Evolutionary conservation across 2,329 filamentous ascomycete genomes (phyloP).

Genomic region (Neonectria sp.): DNA sequence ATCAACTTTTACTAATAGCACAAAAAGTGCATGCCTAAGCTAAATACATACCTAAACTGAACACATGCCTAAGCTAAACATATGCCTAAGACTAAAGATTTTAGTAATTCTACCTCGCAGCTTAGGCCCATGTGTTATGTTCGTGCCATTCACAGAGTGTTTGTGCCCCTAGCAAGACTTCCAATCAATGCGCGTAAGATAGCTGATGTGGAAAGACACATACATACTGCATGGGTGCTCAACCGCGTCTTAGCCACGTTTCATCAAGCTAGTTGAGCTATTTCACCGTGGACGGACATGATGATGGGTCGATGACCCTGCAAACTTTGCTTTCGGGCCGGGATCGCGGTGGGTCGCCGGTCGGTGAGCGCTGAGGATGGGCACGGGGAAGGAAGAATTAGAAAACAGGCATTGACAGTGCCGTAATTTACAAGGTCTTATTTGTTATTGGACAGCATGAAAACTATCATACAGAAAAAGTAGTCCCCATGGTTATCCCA

Average conservation of each 20-base stretch:
- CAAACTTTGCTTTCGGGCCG: conserved; percentile 3
- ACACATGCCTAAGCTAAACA: no score
- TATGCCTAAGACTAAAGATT: no score
- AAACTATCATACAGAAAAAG: neutral
- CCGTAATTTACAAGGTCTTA: neutral
- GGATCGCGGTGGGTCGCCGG: neutral
- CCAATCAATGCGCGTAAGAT: no score
- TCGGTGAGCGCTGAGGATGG: neutral
- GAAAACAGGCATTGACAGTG: neutral
- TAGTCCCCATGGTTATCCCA: neutral
- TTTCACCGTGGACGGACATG: neutral
- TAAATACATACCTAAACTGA: no score
- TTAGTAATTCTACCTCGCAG: no score
- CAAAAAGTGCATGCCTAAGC: no score
- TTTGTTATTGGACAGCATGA: neutral
- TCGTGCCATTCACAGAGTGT: no score
- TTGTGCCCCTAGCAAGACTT: no score
- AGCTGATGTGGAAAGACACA: neutral
- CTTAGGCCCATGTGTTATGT: no score
- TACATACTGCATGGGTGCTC: neutral
- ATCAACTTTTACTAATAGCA: no score
- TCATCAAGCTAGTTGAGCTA: neutral
- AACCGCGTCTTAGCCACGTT: neutral
- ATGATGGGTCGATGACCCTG: neutral
- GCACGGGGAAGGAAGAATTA: neutral